Conservation (phyloP, 768 basidiomycete genomes). For the Podaxis sp. region DNA sequence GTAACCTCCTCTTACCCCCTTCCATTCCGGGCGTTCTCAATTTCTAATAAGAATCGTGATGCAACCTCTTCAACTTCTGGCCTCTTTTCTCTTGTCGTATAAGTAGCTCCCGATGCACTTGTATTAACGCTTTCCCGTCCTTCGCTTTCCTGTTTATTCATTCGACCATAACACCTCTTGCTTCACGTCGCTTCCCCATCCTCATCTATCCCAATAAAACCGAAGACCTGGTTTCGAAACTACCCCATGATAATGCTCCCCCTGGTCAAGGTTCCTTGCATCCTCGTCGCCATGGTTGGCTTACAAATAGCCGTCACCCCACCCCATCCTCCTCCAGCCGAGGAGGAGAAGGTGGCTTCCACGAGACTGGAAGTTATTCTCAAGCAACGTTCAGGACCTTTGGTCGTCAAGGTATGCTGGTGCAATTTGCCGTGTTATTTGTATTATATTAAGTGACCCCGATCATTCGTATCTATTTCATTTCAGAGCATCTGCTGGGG, state of each 20-base stretch:
- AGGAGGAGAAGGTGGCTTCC: conserved; percentile 28
- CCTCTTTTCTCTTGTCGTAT: neutral
- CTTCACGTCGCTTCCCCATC: neutral
- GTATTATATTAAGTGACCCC: neutral
- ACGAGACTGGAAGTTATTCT: conserved; percentile 33
- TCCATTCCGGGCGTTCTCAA: neutral
- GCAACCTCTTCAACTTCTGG: neutral
- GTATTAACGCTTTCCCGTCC: neutral
- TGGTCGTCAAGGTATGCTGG: conserved; percentile 30
- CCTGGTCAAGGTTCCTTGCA: conserved; percentile 38
- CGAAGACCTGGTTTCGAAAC: neutral
- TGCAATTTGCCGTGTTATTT: neutral
- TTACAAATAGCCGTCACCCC: conserved; percentile 43
- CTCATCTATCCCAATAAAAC: neutral
- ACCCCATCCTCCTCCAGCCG: conserved; percentile 34
- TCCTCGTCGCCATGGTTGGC: conserved; percentile 37
- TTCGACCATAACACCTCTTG: neutral
- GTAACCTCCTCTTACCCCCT: neutral
- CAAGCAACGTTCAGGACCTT: conserved; percentile 27
- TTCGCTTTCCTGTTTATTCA: neutral
- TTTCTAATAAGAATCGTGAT: neutral
- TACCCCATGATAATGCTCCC: conserved; percentile 17
- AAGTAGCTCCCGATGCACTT: neutral
- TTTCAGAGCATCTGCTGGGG: conserved; percentile 33
- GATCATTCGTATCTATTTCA: neutral